Conservation (phyloP, 495 filamentous ascomycete species). For the Aspergillus heteromorphus region DNA sequence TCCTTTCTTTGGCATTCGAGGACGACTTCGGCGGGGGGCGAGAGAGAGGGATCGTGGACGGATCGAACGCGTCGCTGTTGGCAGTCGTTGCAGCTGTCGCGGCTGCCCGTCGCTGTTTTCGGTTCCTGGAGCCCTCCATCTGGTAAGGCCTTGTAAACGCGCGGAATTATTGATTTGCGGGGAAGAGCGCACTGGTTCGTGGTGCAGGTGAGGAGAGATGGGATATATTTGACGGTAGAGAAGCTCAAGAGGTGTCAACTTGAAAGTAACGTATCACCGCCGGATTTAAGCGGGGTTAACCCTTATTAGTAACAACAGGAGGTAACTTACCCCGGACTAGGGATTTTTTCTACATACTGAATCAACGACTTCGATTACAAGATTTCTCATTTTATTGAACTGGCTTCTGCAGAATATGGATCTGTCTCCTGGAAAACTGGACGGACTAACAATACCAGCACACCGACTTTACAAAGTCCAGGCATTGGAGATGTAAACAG, state of each 20-base stretch:
- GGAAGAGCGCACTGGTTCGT: not conserved
- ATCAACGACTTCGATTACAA: no score
- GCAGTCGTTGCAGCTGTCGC: conserved; percentile 11
- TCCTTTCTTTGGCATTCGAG: conserved; percentile 29
- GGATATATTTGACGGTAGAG: not conserved
- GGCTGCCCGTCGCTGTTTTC: conserved; percentile 46
- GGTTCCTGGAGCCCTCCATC: conserved; percentile 39
- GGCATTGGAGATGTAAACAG: no score
- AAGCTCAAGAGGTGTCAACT: conserved; percentile 1
- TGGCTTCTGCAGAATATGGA: no score
- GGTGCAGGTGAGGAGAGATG: not conserved
- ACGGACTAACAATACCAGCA: no score
- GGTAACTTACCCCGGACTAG: no score
- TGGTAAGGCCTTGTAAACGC: not conserved
- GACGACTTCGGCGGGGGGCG: conserved; percentile 32
- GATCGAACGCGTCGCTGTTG: conserved; percentile 20
- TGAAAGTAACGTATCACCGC: conserved; percentile 2
- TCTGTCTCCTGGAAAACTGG: no score
- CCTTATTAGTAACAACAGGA: no score
- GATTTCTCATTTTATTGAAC: no score
- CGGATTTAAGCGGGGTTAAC: conserved; percentile 21
- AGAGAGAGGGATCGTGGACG: conserved; percentile 31
- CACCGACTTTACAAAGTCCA: no score
- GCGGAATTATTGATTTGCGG: not conserved
- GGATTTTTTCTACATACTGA: no score